phyloP scores from a whole-genome alignment of 106 monocot species.

The Apostasia ramifera region DNA sequence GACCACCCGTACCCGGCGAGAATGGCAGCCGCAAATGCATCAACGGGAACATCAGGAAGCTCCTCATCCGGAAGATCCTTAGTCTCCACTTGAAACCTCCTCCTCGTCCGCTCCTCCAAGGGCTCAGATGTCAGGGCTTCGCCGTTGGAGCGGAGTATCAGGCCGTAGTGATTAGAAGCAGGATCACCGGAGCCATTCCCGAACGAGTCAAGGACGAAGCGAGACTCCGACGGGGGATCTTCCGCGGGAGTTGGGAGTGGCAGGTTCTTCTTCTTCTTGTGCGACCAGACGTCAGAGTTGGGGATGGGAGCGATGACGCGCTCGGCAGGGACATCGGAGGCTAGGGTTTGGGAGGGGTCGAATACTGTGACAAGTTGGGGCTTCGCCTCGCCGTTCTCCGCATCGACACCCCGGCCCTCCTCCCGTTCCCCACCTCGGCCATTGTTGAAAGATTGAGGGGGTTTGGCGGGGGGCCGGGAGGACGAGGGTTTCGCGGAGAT shows the following conservation, averaged over 20 bases:
- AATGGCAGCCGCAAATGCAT: conserved; percentile 55
- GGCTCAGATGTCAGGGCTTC: not conserved
- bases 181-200: conserved; percentile 7
- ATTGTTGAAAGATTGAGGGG: conserved; percentile 7
- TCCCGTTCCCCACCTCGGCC: not conserved
- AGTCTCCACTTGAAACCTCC: conserved; percentile 39
- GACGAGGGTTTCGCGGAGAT: conserved; percentile 32
- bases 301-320: conserved; percentile 62
- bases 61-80: conserved; percentile 65
- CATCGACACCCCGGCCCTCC: not conserved
- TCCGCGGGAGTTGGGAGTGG: conserved; percentile 26
- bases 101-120: conserved; percentile 3
- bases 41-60: conserved; percentile 54
- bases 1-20: conserved; percentile 82
- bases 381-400: conserved; percentile 8
- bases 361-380: conserved; percentile 75
- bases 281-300: conserved; percentile 39
- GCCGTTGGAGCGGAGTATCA: conserved; percentile 37
- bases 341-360: conserved; percentile 58
- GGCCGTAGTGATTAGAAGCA: conserved; percentile 49
- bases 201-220: conserved; percentile 48
- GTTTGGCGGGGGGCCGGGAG: conserved; percentile 7
- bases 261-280: conserved; percentile 46
- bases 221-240: conserved; percentile 11
- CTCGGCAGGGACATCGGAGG: conserved; percentile 5